Evolutionary conservation across 345 rosid species (phyloP), one percentile per base, ranked within the genome.

Genomic region (Boechera retrofracta): DNA sequence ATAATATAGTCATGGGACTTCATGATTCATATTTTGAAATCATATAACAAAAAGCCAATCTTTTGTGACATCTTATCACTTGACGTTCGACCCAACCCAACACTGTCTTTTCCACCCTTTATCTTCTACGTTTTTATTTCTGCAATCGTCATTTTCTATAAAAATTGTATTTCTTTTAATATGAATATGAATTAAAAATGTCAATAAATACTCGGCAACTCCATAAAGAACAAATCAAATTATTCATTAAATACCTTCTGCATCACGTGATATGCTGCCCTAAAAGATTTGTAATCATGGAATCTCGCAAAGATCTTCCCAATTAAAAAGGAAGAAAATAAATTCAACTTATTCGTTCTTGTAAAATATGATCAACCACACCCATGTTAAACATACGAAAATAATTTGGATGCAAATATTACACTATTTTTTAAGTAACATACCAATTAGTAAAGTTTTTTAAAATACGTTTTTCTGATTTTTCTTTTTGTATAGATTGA

Each of bases 1-100:
- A 38, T 36, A 53, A 64, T 55, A 48, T 57, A 51, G 81, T 72
- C 77, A 72, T 72, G 64, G 68, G 76, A 71, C 63, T 71, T 64
- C 60, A 77, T 77, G 73, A 77, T 77, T 77, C 48, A 11, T 72
- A 56, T 78, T 78, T 78, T 78, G 77, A 72, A 78, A 52, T 57
- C 73, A 72, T 49, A 66, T 57, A 38, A 31, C 77, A 71, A 57
- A 72, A 78, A 64, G 72, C 77, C 73, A 52, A 78, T 51, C 53
- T 78, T 72, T 65, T 71, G 67, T 65, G 81, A 71, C 81, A 78
- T 65, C 77, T 10, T 65, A 48, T 78, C 81, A 72, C 63, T 57
- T 65, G 81, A 78, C 69, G 49, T 78, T 72, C 64, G 64, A 72
- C 77, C 81, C 81, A 78, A 78, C 73, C 73, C 73, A 78, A 78